A percentile compares a stretch with the other conserved stretches of the same genome.
Conservation (phyloP, 306 rosid genomes). For the Lupinus albus region DNA sequence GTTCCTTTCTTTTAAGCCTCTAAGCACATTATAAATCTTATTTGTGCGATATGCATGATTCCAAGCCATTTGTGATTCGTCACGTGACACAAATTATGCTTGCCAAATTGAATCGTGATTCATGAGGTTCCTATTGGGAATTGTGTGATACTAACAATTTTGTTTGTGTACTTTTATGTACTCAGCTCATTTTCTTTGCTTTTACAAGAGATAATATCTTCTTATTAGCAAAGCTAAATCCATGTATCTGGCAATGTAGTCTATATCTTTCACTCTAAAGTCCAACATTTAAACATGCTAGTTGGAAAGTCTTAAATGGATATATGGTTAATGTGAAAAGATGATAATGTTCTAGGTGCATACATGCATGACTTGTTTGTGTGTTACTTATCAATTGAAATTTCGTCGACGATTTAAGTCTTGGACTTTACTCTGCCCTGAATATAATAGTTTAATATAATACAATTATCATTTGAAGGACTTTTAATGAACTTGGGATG, state of each 20-base stretch:
- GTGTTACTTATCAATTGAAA: slow-evolving; percentile 6
- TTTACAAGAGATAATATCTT: not conserved
- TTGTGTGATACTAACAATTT: not conserved
- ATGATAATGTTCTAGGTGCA: not conserved
- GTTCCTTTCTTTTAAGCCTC: not conserved
- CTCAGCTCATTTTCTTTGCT: slow-evolving; percentile 14
- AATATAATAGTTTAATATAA: not conserved
- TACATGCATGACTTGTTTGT: not conserved
- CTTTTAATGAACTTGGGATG: slow-evolving; percentile 5
- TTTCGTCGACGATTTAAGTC: slow-evolving; percentile 10
- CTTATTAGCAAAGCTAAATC: slow-evolving; percentile 24
- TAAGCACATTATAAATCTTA: not conserved
- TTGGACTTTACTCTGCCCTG: not conserved
- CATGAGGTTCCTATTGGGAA: not conserved
- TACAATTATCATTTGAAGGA: not conserved
- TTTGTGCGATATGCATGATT: not conserved
- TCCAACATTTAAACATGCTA: too few relatives aligned
- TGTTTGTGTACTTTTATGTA: not conserved
- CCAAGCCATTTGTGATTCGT: not conserved
- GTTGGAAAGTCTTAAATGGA: too few relatives aligned
- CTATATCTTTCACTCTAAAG: not conserved
- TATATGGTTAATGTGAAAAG: not conserved
- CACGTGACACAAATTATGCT: not conserved
- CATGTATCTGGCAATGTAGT: not conserved
- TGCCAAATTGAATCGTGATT: too few relatives aligned